Percentiles rank a stretch among this genome's conserved stretches.
phyloP scores from a whole-genome alignment of 2,329 filamentous ascomycete genomes.

The Corniculantispora saksenae region DNA sequence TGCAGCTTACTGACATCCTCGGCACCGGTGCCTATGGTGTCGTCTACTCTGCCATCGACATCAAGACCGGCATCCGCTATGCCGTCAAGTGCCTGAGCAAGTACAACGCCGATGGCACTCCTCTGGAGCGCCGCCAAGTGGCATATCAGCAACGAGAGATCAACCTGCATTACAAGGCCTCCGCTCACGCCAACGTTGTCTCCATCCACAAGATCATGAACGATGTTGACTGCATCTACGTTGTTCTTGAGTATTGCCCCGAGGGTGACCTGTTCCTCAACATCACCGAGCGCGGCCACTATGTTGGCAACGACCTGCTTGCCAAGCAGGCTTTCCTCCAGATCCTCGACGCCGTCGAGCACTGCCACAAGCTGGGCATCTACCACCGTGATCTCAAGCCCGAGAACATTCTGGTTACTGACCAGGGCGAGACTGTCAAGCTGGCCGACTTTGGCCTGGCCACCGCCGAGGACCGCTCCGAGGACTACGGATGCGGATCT shows the following conservation, averaged over 20 bases:
- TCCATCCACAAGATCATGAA: slow-evolving; percentile 93
- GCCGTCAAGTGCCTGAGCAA: slow-evolving; percentile 98
- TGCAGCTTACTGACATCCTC: slow-evolving; percentile 82
- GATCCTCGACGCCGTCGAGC: slow-evolving; percentile 92
- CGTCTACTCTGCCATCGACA: slow-evolving; percentile 86
- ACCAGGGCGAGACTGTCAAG: slow-evolving; percentile 87
- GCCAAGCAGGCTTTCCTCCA: slow-evolving; percentile 89
- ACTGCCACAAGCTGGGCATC: slow-evolving; percentile 90
- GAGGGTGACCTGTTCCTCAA: slow-evolving; percentile 97
- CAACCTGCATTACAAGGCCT: slow-evolving; percentile 84
- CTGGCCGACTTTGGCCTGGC: slow-evolving; percentile 97
- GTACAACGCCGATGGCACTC: slow-evolving; percentile 68
- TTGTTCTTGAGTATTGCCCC: slow-evolving; percentile 94
- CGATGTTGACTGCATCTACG: slow-evolving; percentile 87
- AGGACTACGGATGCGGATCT: slow-evolving; percentile 96
- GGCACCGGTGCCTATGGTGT: slow-evolving; percentile 96
- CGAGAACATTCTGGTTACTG: slow-evolving; percentile 93
- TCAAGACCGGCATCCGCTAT: slow-evolving; percentile 78
- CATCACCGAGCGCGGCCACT: slow-evolving; percentile 93
- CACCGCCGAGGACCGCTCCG: slow-evolving; percentile 78
- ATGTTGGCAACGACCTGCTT: slow-evolving; percentile 87
- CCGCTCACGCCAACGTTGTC: slow-evolving; percentile 88
- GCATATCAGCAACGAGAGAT: slow-evolving; percentile 94
- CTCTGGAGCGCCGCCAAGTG: slow-evolving; percentile 79
- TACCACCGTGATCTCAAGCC: slow-evolving; percentile 98